Base-by-base conservation (phyloP, 352 stramenopile species). In the Phytophthora tentaculata region DNA sequence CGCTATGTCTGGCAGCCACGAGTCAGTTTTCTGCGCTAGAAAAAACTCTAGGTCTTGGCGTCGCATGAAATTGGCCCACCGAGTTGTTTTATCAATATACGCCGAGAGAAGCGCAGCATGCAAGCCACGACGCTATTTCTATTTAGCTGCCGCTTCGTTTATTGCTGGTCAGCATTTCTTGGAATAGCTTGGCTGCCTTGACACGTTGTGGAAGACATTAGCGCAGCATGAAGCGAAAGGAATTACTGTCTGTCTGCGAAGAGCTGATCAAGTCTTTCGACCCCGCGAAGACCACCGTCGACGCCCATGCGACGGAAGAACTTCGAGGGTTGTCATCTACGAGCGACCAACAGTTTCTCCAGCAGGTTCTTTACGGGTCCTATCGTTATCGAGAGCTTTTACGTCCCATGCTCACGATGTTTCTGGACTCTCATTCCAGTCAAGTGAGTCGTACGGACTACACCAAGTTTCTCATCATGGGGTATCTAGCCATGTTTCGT, bases 381-480 rank as follows among this genome's bases (percentile, higher is more conserved):
- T 93, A 94, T 32, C 85, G 92, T n/a, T 97, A 95, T 76, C 90
- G 91, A 39, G 86, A 95, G 19, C 61, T 95, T 14, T 71, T 97
- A 17, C 91, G 90, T 52, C 71, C 85, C 17, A 69, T 94, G 56
- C 64, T 96, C 12, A 79, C 86, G 53, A 79, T 94, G n/a, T 97
- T 97, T 32, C 88, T 96, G 56, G 84, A 91, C 53, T 76, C 84
- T 22, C 88, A 95, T 57, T 81, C 86, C 23, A 90, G 84, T 55
- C 80, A 81, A 71, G 79, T 95, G 43, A 84, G 87, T 51, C 83
- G 89, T 20, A 79, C 79, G 14, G 92, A 98, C 70, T 97, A 97
- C 69, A 97, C 89, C 19, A 90, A 94, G 67, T 97, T 97, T 64
- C 89, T 97, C 62, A 91, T 98, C 56, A 69, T 98, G 20, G 77